phyloP scores from a whole-genome alignment of 2,329 filamentous ascomycete species.

The Xylariaceae sp. region DNA sequence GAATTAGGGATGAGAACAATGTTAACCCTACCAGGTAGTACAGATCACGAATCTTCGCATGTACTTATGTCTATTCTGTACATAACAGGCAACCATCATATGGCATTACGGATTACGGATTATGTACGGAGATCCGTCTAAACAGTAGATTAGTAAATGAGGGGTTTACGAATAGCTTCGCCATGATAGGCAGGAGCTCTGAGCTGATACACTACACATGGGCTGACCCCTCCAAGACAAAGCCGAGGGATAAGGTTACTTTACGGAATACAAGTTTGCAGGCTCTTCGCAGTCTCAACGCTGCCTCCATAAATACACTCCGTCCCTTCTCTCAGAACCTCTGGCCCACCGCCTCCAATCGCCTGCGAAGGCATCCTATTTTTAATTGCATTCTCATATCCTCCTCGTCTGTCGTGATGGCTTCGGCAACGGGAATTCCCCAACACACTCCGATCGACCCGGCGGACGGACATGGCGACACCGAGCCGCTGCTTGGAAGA shows the following conservation, averaged over 20 bases:
- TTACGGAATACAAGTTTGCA: too few relatives aligned
- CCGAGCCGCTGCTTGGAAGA: conserved; percentile 65
- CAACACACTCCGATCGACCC: conserved; percentile 39
- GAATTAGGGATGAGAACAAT: too few relatives aligned
- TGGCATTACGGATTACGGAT: not conserved
- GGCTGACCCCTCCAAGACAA: conserved; percentile 1
- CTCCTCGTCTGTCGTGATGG: conserved; percentile 44
- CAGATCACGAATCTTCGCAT: not conserved
- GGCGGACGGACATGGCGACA: conserved; percentile 42
- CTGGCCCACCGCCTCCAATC: not conserved
- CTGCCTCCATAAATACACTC: not conserved
- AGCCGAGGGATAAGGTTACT: not conserved
- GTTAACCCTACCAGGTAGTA: too few relatives aligned
- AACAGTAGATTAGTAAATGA: not conserved
- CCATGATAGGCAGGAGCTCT: conserved; percentile 12
- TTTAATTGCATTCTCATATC: conserved; percentile 6
- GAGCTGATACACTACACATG: conserved; percentile 1
- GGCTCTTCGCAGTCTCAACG: not conserved
- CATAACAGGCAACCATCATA: not conserved
- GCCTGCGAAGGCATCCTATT: not conserved
- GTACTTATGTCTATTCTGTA: not conserved
- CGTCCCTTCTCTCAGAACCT: not conserved
- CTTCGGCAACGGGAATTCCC: conserved; percentile 63
- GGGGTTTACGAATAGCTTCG: not conserved
- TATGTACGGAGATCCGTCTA: not conserved